Conservation (phyloP, 2,329 filamentous ascomycete genomes). For the Penicillium sp. region DNA sequence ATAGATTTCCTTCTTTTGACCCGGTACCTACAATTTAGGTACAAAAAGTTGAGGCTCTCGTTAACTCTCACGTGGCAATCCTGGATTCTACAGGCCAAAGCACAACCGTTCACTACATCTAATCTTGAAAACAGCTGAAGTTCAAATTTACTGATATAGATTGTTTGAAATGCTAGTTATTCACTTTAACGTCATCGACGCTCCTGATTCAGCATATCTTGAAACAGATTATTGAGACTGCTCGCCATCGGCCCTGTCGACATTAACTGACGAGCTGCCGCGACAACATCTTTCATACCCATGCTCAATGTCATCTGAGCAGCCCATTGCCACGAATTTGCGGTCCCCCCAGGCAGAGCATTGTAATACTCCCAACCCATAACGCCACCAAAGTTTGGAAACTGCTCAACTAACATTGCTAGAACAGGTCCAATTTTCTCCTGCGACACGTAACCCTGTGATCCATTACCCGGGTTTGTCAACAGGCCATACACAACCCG, state of each 20-base stretch:
- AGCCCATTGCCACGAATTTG: slow-evolving; percentile 75
- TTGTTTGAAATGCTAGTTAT: neutral
- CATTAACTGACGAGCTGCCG: slow-evolving; percentile 32
- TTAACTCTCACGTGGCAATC: neutral
- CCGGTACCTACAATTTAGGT: neutral
- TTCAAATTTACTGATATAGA: neutral
- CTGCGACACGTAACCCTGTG: slow-evolving; percentile 60
- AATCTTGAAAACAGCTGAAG: neutral
- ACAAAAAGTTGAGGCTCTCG: no score
- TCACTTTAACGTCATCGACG: slow-evolving; percentile 3
- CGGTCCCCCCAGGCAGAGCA: slow-evolving; percentile 62
- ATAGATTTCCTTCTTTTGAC: neutral
- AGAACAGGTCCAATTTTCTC: slow-evolving; percentile 58
- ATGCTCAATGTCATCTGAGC: slow-evolving; percentile 59
- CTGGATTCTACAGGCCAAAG: neutral
- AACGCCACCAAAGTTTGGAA: slow-evolving; percentile 74
- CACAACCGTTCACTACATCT: neutral
- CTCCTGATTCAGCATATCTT: slow-evolving; percentile 29
- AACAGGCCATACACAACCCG: slow-evolving; percentile 79
- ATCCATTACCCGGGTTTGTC: slow-evolving; percentile 73
- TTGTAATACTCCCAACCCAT: slow-evolving; percentile 98
- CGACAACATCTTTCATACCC: slow-evolving; percentile 42
- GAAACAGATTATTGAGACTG: slow-evolving; percentile 31
- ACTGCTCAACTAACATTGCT: slow-evolving; percentile 56
- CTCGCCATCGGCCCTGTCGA: slow-evolving; percentile 29